Base-by-base conservation (phyloP, 2,329 filamentous ascomycete genomes). In the Orbilia javanica region DNA sequence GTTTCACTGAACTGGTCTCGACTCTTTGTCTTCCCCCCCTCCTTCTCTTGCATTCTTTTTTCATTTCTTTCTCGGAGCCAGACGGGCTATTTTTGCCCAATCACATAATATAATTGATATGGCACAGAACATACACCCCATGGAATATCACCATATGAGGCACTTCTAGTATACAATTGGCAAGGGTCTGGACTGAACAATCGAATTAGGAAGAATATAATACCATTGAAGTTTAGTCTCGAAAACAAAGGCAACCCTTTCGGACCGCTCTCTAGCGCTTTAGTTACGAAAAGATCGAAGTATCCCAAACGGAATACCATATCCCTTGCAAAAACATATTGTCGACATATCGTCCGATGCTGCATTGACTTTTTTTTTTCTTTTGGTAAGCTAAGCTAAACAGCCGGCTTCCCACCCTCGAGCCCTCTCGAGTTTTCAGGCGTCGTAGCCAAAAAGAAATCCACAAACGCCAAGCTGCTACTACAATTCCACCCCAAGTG, bases 1-100 rank as follows among this genome's bases (percentile, higher is more conserved):
- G 71, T 75, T 75, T 75, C 71, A 75, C 25, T 42, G 63, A 8
- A 18, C 13, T 13, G 65, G 72, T 55, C 72, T 65, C 44, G 64
- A 64, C 20, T 50, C n/a, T 22, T 36, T 6, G 31, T 57, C 52
- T 31, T 46, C 18, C 53, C 27, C 20, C 42, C 18, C 52, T 44
- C 13, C 15, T 18, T 22, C 36, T 53, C 63, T 74, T 74, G 64
- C 55, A 42, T 65, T 64, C 63, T 57, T 66, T 75, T 48, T 64
- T 55, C n/a, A 4, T 57, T 57, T n/a, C 15, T 57, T 57, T 42
- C 55, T 48, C 20, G 18, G n/a, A 48, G 20, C 39, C 36, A 29
- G 4, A 64, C 10, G 18, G 42, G 29, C 29, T 36, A 15, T 36
- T 46, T 50, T 20, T 68, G 13, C 10, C 65, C 65, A 57, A 68